These are phyloP conservation scores for Zasmidium angulare DNA, from an alignment of 2,329 filamentous ascomycete species.

Conservation along the genomic window DNA sequence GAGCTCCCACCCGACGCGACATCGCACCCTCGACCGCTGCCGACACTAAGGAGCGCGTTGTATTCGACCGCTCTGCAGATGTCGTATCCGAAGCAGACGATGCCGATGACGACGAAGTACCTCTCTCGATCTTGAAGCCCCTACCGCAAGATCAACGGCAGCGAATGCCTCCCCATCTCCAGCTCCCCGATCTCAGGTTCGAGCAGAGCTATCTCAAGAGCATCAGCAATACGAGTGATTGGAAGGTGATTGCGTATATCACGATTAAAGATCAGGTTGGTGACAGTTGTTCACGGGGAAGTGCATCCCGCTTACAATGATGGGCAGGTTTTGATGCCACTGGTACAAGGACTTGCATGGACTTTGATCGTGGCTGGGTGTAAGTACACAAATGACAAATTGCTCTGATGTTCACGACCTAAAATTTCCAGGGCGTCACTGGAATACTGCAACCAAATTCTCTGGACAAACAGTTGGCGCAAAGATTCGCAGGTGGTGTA, in stretches of 20 bases:
- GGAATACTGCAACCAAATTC: conserved; percentile 77
- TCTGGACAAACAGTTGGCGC: conserved; percentile 76
- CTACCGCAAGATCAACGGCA: conserved; percentile 47
- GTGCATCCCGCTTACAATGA: conserved; percentile 3
- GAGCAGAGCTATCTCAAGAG: conserved; percentile 97
- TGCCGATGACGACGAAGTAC: conserved; percentile 66
- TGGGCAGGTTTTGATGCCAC: conserved; percentile 74
- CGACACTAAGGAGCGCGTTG: conserved; percentile 64
- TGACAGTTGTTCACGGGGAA: conserved; percentile 6
- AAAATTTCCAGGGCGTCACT: conserved; percentile 71
- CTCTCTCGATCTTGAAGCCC: conserved; percentile 62
- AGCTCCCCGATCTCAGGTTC: conserved; percentile 80
- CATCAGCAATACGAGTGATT: conserved; percentile 75
- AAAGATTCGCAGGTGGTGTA: conserved; percentile 79
- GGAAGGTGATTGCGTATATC: conserved; percentile 78
- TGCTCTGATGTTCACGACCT: not conserved
- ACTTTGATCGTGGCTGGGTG: conserved; percentile 70
- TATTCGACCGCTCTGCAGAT: conserved; percentile 38
- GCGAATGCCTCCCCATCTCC: conserved; percentile 57
- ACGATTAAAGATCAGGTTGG: conserved; percentile 83
- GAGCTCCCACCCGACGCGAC: conserved; percentile 71
- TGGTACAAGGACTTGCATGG: conserved; percentile 86
- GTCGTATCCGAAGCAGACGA: conserved; percentile 48
- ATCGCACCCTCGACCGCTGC: conserved; percentile 76
- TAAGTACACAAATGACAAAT: not conserved